A percentile compares a stretch with the other conserved stretches of the same genome.
These are phyloP conservation scores for Ustilago shanxiensis DNA, from an alignment of 1,284 basidiomycete genomes.

Conservation along the genomic window DNA sequence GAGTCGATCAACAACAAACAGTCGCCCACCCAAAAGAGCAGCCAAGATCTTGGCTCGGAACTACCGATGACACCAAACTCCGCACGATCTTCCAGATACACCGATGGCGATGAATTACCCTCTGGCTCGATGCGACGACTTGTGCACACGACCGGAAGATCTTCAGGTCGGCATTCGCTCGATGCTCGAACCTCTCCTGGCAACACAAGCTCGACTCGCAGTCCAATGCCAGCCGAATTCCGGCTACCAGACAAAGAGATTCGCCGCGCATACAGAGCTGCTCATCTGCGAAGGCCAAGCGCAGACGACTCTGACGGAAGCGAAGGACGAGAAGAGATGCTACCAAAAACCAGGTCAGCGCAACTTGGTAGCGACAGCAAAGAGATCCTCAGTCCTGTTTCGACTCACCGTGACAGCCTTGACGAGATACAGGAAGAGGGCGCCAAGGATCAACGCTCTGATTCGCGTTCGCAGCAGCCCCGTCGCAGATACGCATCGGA, in stretches of 20 bases:
- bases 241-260: conserved; percentile 48
- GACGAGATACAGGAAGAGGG: conserved; percentile 38
- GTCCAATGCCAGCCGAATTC: conserved; percentile 51
- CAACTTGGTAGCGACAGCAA: background rate
- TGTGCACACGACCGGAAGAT: conserved; percentile 21
- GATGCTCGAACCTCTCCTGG: conserved; percentile 23
- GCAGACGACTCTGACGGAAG: conserved; percentile 32
- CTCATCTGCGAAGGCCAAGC: conserved; percentile 28
- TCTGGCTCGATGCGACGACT: conserved; percentile 32
- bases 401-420: conserved; percentile 28
- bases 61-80: conserved; percentile 18
- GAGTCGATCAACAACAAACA: background rate
- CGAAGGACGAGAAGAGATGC: conserved; percentile 9
- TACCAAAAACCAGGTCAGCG: background rate
- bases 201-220: conserved; percentile 22
- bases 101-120: conserved; percentile 11
- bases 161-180: conserved; percentile 28
- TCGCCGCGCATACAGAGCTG: conserved; percentile 45
- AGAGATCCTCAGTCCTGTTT: conserved; percentile 13
- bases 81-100: conserved; percentile 21
- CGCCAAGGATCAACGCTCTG: conserved; percentile 4
- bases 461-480: conserved; percentile 8
- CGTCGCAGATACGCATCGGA: conserved; percentile 47
- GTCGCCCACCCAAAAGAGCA: conserved; percentile 3
- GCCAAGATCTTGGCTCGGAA: background rate